A percentile compares a stretch with the other conserved stretches of the same genome.
Evolutionary conservation across 306 rosid genomes (phyloP).

Genomic region (Potentilla sterilis): DNA sequence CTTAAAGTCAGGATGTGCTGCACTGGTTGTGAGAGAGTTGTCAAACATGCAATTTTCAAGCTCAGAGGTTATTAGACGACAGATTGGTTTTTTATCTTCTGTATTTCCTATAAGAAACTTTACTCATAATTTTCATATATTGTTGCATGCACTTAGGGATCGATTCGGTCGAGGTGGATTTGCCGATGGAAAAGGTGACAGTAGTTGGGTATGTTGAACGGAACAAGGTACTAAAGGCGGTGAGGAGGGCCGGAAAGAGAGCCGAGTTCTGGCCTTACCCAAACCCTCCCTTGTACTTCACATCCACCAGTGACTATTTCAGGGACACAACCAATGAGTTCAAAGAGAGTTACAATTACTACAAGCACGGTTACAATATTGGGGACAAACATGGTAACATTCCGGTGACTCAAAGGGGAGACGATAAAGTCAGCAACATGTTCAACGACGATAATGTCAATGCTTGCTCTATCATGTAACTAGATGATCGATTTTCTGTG

Average conservation of each 20-base stretch:
- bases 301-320: slow-evolving; percentile 60
- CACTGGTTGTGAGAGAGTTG: slow-evolving; percentile 89
- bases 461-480: slow-evolving; percentile 78
- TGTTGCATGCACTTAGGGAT: slow-evolving; percentile 44
- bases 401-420: slow-evolving; percentile 70
- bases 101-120: too few relatives aligned
- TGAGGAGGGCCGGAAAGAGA: slow-evolving; percentile 83
- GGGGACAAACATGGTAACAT: slow-evolving; percentile 73
- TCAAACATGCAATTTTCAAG: slow-evolving; percentile 74
- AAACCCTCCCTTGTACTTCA: slow-evolving; percentile 73
- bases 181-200: slow-evolving; percentile 69
- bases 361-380: slow-evolving; percentile 80
- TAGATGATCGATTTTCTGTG: neutral
- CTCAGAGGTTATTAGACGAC: slow-evolving; percentile 58
- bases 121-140: neutral
- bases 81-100: neutral
- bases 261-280: slow-evolving; percentile 95
- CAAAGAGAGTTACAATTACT: slow-evolving; percentile 82
- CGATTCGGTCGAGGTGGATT: slow-evolving; percentile 73
- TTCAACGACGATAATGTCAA: slow-evolving; percentile 92
- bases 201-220: slow-evolving; percentile 71
- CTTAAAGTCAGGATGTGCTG: slow-evolving; percentile 97
- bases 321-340: slow-evolving; percentile 70
- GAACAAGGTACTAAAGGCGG: slow-evolving; percentile 78
- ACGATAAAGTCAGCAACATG: slow-evolving; percentile 90